Percentiles rank a stretch among this genome's conserved stretches.
Conservation (phyloP, 2,329 filamentous ascomycete species). For the Sodiomyces alkalinus region DNA sequence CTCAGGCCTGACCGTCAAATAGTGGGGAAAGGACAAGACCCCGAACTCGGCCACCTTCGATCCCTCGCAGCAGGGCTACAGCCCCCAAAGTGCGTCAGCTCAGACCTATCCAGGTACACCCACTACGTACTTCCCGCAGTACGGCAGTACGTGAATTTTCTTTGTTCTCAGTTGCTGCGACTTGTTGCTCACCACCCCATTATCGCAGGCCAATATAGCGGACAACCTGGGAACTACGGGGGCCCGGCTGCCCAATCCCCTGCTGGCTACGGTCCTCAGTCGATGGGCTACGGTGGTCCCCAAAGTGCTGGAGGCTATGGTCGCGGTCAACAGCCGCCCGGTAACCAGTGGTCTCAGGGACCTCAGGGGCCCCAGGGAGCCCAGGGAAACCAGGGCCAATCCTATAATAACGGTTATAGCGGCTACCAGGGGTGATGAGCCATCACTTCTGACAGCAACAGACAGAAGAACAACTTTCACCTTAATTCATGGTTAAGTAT, state of each 20-base stretch:
- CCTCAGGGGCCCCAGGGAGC: constrained; percentile 37
- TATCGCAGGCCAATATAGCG: constrained; percentile 36
- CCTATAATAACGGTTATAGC: constrained; percentile 46
- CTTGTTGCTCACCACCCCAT: too few species aligned
- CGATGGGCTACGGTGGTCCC: constrained; percentile 56
- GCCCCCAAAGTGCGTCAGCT: constrained; percentile 59
- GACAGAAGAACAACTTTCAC: too few species aligned
- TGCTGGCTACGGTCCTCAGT: constrained; percentile 47
- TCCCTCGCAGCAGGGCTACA: constrained; percentile 55
- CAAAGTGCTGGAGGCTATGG: constrained; percentile 74
- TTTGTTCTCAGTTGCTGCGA: too few species aligned
- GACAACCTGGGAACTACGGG: constrained; percentile 53
- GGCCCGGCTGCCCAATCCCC: constrained; percentile 47
- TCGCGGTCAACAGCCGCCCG: constrained; percentile 51
- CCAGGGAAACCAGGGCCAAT: constrained; percentile 34
- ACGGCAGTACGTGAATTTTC: constrained; percentile 66
- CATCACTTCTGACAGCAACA: too few species aligned
- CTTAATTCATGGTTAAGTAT: too few species aligned
- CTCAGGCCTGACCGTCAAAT: constrained; percentile 17
- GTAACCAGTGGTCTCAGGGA: constrained; percentile 36
- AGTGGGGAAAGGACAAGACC: constrained; percentile 99
- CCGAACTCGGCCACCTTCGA: constrained; percentile 63
- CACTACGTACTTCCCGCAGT: constrained; percentile 81
- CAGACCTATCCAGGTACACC: constrained; percentile 65
- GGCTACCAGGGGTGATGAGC: constrained; percentile 50